Conservation (phyloP, 2,329 filamentous ascomycete species). For the Torrubiellomyces zombiae region DNA sequence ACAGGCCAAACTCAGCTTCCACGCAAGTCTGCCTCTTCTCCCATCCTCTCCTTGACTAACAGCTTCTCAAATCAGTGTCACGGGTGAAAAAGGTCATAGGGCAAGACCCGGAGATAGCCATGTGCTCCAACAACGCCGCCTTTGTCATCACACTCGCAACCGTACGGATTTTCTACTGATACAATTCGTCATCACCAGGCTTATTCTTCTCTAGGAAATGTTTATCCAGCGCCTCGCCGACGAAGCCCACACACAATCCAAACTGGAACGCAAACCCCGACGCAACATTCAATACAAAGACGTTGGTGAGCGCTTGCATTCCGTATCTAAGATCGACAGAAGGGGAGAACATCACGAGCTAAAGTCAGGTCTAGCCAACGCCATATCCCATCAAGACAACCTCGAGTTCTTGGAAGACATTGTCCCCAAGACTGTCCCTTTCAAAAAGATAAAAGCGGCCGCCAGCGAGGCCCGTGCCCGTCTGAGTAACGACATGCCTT, state of each 20-base stretch:
- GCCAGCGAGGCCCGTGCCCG: slow-evolving; percentile 32
- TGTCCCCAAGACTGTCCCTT: slow-evolving; percentile 71
- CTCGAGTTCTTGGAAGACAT: slow-evolving; percentile 89
- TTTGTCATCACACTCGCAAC: slow-evolving; percentile 89
- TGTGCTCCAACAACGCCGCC: slow-evolving; percentile 84
- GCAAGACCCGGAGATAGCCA: slow-evolving; percentile 67
- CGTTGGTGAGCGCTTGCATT: slow-evolving; percentile 62
- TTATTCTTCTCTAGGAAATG: slow-evolving; percentile 60
- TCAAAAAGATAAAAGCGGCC: slow-evolving; percentile 58
- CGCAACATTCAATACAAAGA: slow-evolving; percentile 95
- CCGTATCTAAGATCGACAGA: slow-evolving; percentile 1
- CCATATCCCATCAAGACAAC: slow-evolving; percentile 76
- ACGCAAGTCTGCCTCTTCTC: slow-evolving; percentile 36
- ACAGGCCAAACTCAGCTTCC: slow-evolving; percentile 77
- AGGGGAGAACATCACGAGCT: too few relatives aligned
- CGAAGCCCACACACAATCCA: slow-evolving; percentile 74
- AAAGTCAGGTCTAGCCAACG: slow-evolving; percentile 66
- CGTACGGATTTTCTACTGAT: slow-evolving; percentile 28
- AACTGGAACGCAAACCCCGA: slow-evolving; percentile 78
- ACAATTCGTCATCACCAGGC: too few relatives aligned
- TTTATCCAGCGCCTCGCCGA: slow-evolving; percentile 86
- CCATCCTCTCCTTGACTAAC: slow-evolving; percentile 4
- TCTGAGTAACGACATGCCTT: slow-evolving; percentile 24
- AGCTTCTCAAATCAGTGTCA: slow-evolving; percentile 51
- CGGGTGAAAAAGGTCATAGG: slow-evolving; percentile 92